Evolutionary conservation across 2,329 filamentous ascomycete species (phyloP), one percentile per base, ranked within the genome.

Genomic region (Lasiodiplodia citricola): DNA sequence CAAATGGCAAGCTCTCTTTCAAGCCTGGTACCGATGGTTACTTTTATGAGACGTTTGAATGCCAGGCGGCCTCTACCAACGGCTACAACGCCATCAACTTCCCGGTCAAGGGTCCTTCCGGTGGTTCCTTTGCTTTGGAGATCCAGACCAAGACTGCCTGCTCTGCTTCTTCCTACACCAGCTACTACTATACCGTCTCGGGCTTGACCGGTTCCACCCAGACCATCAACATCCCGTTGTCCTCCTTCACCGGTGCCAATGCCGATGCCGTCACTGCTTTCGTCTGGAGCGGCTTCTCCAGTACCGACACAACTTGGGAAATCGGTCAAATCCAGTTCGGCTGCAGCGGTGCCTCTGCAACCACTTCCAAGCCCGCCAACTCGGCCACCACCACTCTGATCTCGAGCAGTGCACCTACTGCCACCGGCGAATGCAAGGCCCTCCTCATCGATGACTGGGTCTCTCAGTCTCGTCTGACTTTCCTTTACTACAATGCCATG

Each of bases 401-500:
- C 14, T 70, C 71, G 8, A 70, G 72, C 44, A 35, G 21, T 4
- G 56, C 66, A 31, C 55, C 72, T 57, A 23, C 68, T 13, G 68
- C 72, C 4, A 70, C 75, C 57, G 79, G 78, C 51, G 76, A 77
- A 23, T 87, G 85, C 73, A 76, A 78, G 13, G 75, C 79, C 44
- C 76, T 86, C 7, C 74, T 87, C 31, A 81, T 89, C 66, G 87
- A 90, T 71, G 87, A 90, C 78, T 90, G 86, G 83, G 82, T 82
- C 66, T 89, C 87, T 10, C 87, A 90, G 74, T 89, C 87, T 6
- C 86, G 87, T 37, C 76, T 89, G 65, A 87, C 85, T 1, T 90
- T 90, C 76, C 77, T 90, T 18, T 86, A 81, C 73, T 89, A 89
- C 80, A 90, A 90, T 73, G 82, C 87, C 47, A 79, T 89, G 78